These are phyloP conservation scores for Cyclotella distinguenda DNA, from an alignment of 108 stramenopile genomes.

Conservation along the genomic window DNA sequence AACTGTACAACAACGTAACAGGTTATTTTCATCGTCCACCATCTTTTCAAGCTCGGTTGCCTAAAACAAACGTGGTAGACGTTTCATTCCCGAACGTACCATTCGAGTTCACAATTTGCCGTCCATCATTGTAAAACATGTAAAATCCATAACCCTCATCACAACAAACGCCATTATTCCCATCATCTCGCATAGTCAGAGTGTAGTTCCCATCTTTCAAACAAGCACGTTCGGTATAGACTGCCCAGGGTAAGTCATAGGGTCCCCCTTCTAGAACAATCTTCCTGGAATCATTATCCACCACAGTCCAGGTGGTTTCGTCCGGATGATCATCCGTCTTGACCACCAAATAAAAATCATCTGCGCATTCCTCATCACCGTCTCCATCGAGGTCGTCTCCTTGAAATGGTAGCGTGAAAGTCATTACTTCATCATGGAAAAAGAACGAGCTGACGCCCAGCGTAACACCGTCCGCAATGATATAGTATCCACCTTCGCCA, in stretches of 20 bases:
- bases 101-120: constrained; percentile 26
- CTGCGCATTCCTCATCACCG: constrained; percentile 25
- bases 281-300: constrained; percentile 30
- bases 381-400: constrained; percentile 14
- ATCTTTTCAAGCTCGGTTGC: background rate
- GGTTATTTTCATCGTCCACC: constrained; percentile 47
- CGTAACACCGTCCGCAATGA: constrained; percentile 28
- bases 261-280: constrained; percentile 37
- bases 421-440: constrained; percentile 44
- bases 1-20: too few species aligned
- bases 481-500: constrained; percentile 36
- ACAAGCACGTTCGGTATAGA: constrained; percentile 39
- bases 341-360: constrained; percentile 36
- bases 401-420: constrained; percentile 32
- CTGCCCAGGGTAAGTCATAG: constrained; percentile 23
- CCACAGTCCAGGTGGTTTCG: constrained; percentile 35
- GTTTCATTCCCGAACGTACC: constrained; percentile 18
- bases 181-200: constrained; percentile 24
- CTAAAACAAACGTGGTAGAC: background rate
- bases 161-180: constrained; percentile 37
- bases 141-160: constrained; percentile 37
- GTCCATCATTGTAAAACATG: constrained; percentile 35
- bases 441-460: constrained; percentile 45
- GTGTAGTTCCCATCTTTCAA: constrained; percentile 39
- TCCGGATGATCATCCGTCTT: constrained; percentile 37